These are phyloP conservation scores for Solanum ossicruentum DNA, from an alignment of 257 asterid genomes.

Conservation along the genomic window DNA sequence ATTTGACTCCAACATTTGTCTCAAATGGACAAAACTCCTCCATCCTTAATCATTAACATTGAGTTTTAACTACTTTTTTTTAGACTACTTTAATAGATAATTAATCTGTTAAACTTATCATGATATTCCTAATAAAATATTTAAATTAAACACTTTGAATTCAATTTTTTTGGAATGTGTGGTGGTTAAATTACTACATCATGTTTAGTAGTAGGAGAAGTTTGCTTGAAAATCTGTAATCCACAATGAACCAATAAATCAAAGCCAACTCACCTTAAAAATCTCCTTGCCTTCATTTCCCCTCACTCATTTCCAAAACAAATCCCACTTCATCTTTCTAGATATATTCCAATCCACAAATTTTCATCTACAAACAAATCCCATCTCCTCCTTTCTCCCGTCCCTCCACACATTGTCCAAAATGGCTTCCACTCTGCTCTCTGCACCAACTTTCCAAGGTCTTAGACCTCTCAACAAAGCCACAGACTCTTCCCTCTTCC, in stretches of 20 bases:
- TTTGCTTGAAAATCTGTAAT: slow-evolving; percentile 24
- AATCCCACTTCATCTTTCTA: slow-evolving; percentile 1
- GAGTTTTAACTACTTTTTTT: no score
- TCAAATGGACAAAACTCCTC: no score
- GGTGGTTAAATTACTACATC: no score
- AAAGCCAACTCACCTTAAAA: slow-evolving; percentile 42
- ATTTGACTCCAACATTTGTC: no score
- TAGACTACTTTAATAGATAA: no score
- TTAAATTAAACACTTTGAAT: no score
- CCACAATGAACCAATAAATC: slow-evolving; percentile 45
- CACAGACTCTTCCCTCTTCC: slow-evolving; percentile 20
- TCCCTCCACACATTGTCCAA: not conserved
- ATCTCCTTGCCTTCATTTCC: slow-evolving; percentile 28
- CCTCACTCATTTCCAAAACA: slow-evolving; percentile 32
- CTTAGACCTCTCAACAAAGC: slow-evolving; percentile 70
- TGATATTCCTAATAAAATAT: no score
- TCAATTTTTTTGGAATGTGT: no score
- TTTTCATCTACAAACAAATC: no score
- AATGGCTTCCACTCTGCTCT: slow-evolving; percentile 74
- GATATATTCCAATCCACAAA: not conserved
- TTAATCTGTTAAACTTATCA: no score
- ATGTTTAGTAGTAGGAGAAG: not conserved
- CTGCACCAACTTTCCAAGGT: slow-evolving; percentile 80
- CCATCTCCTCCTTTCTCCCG: no score
- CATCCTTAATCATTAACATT: no score